A percentile compares a stretch with the other conserved stretches of the same genome.
Evolutionary conservation across 371 early-diverging fungal species (phyloP).

Genomic region (Fennellomyces sp.): DNA sequence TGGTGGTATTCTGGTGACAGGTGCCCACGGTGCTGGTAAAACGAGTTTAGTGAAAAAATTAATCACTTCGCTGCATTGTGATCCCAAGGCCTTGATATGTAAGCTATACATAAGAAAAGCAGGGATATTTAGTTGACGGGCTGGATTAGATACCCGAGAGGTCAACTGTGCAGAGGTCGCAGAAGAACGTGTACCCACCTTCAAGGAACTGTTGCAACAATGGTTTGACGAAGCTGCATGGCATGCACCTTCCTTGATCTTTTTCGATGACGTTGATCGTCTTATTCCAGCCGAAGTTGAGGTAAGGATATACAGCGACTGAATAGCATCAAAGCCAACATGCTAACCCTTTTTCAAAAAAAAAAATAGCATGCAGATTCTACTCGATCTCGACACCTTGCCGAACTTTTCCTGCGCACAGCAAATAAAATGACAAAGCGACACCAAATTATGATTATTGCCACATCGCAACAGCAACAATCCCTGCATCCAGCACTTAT

Average conservation of each 20-base stretch:
- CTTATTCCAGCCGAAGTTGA: slow-evolving; percentile 87
- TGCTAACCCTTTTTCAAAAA: background rate
- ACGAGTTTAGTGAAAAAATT: slow-evolving; percentile 67
- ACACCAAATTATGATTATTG: slow-evolving; percentile 65
- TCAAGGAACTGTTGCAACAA: slow-evolving; percentile 67
- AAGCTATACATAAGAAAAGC: slow-evolving; percentile 16
- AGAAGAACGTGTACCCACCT: slow-evolving; percentile 62
- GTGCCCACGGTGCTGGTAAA: slow-evolving; percentile 89
- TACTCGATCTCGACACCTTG: slow-evolving; percentile 68
- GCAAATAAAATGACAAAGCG: slow-evolving; percentile 44
- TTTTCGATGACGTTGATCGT: slow-evolving; percentile 97
- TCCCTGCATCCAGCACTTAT: slow-evolving; percentile 68
- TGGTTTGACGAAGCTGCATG: slow-evolving; percentile 75
- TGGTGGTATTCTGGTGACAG: slow-evolving; percentile 81
- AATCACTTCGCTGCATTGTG: slow-evolving; percentile 35
- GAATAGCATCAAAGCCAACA: slow-evolving; percentile 1
- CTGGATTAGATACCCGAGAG: slow-evolving; percentile 45
- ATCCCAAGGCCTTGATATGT: slow-evolving; percentile 61
- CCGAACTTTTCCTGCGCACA: slow-evolving; percentile 65
- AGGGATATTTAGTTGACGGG: background rate
- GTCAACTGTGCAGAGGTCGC: slow-evolving; percentile 70
- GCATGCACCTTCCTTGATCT: slow-evolving; percentile 84
- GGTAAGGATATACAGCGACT: slow-evolving; percentile 26
- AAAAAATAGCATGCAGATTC: slow-evolving; percentile 63
- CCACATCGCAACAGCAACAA: slow-evolving; percentile 72